Evolutionary conservation across 805 yeast genomes (phyloP), one percentile per base, ranked within the genome.

Genomic region (Kuraishia floccosa): DNA sequence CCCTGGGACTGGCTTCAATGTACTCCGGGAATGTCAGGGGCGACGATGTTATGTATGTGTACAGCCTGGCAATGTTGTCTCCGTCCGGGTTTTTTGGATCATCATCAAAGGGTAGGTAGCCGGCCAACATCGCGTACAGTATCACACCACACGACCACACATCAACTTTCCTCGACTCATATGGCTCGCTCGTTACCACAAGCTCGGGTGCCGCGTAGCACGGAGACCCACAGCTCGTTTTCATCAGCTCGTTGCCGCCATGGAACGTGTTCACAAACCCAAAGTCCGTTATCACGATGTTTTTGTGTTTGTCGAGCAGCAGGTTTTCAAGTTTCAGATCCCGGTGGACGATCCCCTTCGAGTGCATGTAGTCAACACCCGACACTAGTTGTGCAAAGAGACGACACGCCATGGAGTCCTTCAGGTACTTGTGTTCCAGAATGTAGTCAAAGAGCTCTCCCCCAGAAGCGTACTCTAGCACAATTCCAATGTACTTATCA

Each of bases 201-300:
- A 91, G 60, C 51, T 91, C 98, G 0, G 98, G 98, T 2, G 98
- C 98, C 0, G 98, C 98, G 54, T 89, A 89, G 53, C 98, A 89
- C 1, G 98, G 98, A 3, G 95, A 84, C 2, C 98, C 98, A 54
- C 98, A 89, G 23, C 87, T 74, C 1, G 97, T 89, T 49, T 76
- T 77, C 97, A 89, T 91, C 27, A 84, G 59, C 50, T 85, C 95
- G 40, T 67, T 68, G 14, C 65, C 67, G 22, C 57, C 55, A 29
- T 56, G 58, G 56, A 77, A 91, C 18, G 89, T 78, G 55, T 91
- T 91, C 23, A 93, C 98, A 56, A 91, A 91, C 1, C 96, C 96
- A 53, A 86, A 86, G 57, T 86, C 96, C 12, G 94, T 78, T 32
- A 86, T 84, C 30, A 86, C 68, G 37, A 86, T 72, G 52, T 85